Evolutionary conservation across 2,329 filamentous ascomycete genomes (phyloP).

Genomic region (Tolypocladium album): DNA sequence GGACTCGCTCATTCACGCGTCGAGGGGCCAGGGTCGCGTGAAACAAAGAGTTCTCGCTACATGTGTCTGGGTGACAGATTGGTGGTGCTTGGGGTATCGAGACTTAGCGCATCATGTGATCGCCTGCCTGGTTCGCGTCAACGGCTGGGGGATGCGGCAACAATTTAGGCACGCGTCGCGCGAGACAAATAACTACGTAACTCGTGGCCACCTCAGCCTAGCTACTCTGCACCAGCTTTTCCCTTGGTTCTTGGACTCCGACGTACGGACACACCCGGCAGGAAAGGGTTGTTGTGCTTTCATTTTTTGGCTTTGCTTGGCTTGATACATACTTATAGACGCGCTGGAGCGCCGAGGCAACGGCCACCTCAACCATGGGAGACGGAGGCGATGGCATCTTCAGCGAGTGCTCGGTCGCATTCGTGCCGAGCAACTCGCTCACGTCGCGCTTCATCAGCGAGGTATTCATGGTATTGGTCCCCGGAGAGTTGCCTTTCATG

Average conservation of each 20-base stretch:
- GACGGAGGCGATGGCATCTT: conserved; percentile 23
- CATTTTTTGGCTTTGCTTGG: neutral
- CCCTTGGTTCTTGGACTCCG: neutral
- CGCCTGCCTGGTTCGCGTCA: conserved; percentile 25
- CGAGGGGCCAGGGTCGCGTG: neutral
- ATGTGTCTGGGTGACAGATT: neutral
- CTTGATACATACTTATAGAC: neutral
- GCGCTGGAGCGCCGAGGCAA: neutral
- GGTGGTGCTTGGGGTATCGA: neutral
- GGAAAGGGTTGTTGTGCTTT: neutral
- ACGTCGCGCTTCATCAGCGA: conserved; percentile 29
- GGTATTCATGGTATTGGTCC: conserved; percentile 13
- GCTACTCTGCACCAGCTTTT: neutral
- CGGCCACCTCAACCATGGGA: conserved; percentile 14
- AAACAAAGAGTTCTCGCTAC: neutral
- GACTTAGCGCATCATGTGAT: conserved; percentile 17
- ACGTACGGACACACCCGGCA: neutral
- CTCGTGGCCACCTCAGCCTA: neutral
- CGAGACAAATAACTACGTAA: neutral
- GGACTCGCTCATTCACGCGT: neutral
- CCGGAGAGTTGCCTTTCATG: neutral
- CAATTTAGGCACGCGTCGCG: conserved; percentile 6
- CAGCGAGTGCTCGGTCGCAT: conserved; percentile 31
- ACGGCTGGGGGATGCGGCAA: neutral
- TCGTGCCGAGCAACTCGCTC: conserved; percentile 31